Evolutionary conservation across 345 rosid genomes (phyloP), one percentile per base, ranked within the genome.

Genomic region (Salix caprea): DNA sequence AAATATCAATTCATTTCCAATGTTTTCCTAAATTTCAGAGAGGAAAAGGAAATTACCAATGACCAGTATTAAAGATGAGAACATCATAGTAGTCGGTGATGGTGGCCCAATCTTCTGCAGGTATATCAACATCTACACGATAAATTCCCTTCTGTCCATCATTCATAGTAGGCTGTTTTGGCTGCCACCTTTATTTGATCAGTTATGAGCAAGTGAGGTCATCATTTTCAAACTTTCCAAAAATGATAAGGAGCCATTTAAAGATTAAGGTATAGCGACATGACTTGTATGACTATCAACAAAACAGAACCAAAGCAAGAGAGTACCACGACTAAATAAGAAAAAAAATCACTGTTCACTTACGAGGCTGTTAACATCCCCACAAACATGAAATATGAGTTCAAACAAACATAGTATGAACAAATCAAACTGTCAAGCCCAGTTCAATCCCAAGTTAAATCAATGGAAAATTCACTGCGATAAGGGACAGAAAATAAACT

Each of bases 61-160:
- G 99, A 70, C 98, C 99, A 69, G 97, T 93, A 73, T 93, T 95
- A 42, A 91, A 91, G 54, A 95, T 48, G 76, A 93, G 93, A 78
- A 91, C 96, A 83, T 95, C 91, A 32, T 91, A 95, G 79, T 93
- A 91, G 83, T 81, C 80, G 70, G 85, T 82, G 80, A 90, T 72
- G 71, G 83, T 85, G 72, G 85, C 80, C 98, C 99, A 96, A 79
- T 93, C 97, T 79, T 77, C 85, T 18, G 98, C 98, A 74, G 96
- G 97, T 74, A 86, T 75, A 83, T 96, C 98, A 74, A 96, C 97
- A 86, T 96, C 98, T 62, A 96, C 92, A 44, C 90, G 90, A 76
- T 90, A 84, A 2, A 52, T 77, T 75, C 91, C 97, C 84, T 92
- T 84, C 71, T 67, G 71, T 58, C 82, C 89, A 28, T 85, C 87